phyloP scores from a whole-genome alignment of 441 rosid species.

The Macaranga tanarius region DNA sequence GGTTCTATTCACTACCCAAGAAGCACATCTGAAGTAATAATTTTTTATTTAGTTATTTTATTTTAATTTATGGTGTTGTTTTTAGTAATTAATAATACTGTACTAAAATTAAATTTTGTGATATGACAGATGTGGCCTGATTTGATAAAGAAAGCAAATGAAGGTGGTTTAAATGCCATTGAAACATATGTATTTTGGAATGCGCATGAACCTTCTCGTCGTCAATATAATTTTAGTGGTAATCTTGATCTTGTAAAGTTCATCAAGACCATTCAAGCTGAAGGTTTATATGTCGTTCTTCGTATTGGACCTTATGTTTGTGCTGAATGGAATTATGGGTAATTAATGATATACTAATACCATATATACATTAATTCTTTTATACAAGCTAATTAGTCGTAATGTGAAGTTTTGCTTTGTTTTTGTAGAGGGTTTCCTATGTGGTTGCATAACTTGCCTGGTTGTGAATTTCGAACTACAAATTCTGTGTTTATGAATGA shows the following conservation, averaged over 20 bases:
- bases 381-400: slow-evolving; percentile 25
- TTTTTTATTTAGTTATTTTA: no score
- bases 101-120: no score
- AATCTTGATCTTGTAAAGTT: slow-evolving; percentile 42
- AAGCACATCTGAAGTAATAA: slow-evolving; percentile 30
- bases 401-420: neutral
- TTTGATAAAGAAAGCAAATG: slow-evolving; percentile 60
- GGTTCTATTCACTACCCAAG: slow-evolving; percentile 46
- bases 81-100: no score
- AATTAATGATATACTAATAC: neutral
- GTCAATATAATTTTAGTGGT: slow-evolving; percentile 45
- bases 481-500: slow-evolving; percentile 64
- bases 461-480: slow-evolving; percentile 50
- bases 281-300: slow-evolving; percentile 48
- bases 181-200: slow-evolving; percentile 86
- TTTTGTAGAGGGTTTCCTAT: slow-evolving; percentile 9
- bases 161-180: slow-evolving; percentile 72
- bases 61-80: no score
- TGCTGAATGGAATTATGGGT: slow-evolving; percentile 84
- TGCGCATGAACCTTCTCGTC: slow-evolving; percentile 67
- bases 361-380: neutral
- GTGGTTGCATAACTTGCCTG: slow-evolving; percentile 24
- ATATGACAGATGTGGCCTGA: slow-evolving; percentile 72
- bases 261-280: slow-evolving; percentile 35
- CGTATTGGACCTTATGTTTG: slow-evolving; percentile 68